Evolutionary conservation across 2,329 filamentous ascomycete species (phyloP), one percentile per base, ranked within the genome.

Genomic region (Pezicula rhizophila): DNA sequence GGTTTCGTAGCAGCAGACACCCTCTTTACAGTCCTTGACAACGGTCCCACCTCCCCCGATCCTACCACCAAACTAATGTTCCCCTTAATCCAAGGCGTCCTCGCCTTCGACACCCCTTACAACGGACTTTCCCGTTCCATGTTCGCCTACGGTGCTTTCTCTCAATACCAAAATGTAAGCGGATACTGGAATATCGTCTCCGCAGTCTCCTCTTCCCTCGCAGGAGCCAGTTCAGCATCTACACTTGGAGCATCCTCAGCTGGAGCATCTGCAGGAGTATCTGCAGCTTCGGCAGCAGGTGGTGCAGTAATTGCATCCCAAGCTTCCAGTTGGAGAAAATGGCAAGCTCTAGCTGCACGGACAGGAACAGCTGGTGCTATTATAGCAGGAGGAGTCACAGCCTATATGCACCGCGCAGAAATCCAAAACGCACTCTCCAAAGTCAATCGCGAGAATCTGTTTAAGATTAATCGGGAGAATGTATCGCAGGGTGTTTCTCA

Each of bases 21-120:
- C 0, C 75, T 95, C n/a, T 79, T 93, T 56, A 77, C 84, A 23
- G 76, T 89, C 38, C 63, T 87, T 39, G 78, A 82, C 7, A 56
- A 57, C 1, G 51, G 58, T 2, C 75, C 25, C n/a, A n/a, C 14
- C 66, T 54, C 54, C 20, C 39, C 50, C 17, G 47, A 53, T 31
- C 49, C 52, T 5, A 48, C 50, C 11, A 48, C 47, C 11, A 53
- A 55, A 45, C 46, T 55, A 12, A 57, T 60, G 48, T 95, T 95
- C 65, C 89, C 89, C 0, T 79, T 87, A 47, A 85, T 95, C 51
- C 85, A 89, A 60, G 89, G 86, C 44, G 75, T 95, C 14, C 73
- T 95, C 31, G 81, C 88, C 6, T 93, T 93, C 59, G 89, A 95
- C 66, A 95, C 90, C 0, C 90, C 90, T 0, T 95, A 85, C 66